Conservation (phyloP, 2,329 filamentous ascomycete species). For the Pestalotiopsis sp. region DNA sequence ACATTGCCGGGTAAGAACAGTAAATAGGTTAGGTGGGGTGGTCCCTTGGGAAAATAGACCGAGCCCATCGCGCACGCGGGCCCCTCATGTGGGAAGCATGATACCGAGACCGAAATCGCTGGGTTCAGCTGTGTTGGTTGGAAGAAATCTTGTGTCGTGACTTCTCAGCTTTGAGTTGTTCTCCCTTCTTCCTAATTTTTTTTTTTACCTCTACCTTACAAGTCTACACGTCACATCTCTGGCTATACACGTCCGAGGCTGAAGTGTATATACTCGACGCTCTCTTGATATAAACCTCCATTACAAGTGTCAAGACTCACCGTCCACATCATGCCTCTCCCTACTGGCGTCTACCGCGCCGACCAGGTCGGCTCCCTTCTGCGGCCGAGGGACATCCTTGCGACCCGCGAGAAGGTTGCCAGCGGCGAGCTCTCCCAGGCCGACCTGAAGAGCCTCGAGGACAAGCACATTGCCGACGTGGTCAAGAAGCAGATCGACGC, state of each 20-base stretch:
- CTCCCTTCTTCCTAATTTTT: not conserved
- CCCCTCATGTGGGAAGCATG: not conserved
- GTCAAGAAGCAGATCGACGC: constrained; percentile 48
- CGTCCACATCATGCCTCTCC: constrained; percentile 35
- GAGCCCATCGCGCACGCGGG: not conserved
- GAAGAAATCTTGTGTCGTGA: constrained; percentile 8
- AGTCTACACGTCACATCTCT: not conserved
- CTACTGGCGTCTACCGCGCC: constrained; percentile 45
- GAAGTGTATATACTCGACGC: not conserved
- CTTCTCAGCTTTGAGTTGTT: not conserved
- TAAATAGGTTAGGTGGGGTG: not conserved
- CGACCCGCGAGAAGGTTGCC: constrained; percentile 47
- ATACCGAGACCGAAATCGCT: not conserved
- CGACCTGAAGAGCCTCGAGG: constrained; percentile 50
- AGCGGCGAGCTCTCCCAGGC: constrained; percentile 39
- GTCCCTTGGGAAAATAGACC: not conserved
- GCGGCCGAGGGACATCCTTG: constrained; percentile 48
- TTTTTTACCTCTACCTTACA: not conserved
- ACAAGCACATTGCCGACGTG: constrained; percentile 47
- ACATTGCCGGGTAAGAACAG: not conserved
- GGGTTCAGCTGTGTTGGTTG: not conserved
- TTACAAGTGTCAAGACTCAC: not conserved
- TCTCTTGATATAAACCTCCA: not conserved
- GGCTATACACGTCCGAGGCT: not conserved
- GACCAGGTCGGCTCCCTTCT: constrained; percentile 59